Percentiles rank a stretch among this genome's conserved stretches.
phyloP scores from a whole-genome alignment of 768 basidiomycete species.

The Cystobasidium tubakii region DNA sequence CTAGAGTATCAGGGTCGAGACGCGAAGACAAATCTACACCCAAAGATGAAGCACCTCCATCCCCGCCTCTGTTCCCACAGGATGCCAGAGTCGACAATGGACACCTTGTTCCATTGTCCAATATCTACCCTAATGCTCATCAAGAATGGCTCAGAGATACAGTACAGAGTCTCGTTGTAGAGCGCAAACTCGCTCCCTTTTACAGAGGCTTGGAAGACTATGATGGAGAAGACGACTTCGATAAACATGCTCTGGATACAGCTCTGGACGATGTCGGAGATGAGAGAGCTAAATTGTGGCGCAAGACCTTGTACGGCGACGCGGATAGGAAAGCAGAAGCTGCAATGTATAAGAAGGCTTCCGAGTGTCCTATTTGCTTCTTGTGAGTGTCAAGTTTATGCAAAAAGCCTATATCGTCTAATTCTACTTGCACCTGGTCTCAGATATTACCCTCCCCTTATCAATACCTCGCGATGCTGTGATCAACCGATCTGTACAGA shows the following conservation, averaged over 20 bases:
- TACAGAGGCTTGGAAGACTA: constrained; percentile 85
- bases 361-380: constrained; percentile 98
- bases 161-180: constrained; percentile 79
- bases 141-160: constrained; percentile 83
- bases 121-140: constrained; percentile 66
- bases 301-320: constrained; percentile 28
- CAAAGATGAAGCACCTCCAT: constrained; percentile 12
- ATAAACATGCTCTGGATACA: constrained; percentile 37
- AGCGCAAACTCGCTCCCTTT: constrained; percentile 86
- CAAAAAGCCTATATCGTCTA: no score
- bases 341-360: constrained; percentile 46
- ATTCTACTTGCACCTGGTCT: constrained; percentile 3
- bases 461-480: constrained; percentile 94
- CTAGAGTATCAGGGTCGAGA: not conserved
- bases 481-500: constrained; percentile 98
- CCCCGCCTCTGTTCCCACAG: constrained; percentile 19
- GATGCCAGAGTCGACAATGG: constrained; percentile 60
- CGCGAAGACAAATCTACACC: not conserved
- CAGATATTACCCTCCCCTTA: constrained; percentile 94
- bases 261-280: constrained; percentile 39
- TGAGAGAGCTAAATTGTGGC: constrained; percentile 42
- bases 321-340: constrained; percentile 44
- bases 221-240: constrained; percentile 53
- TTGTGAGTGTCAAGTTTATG: constrained; percentile 69
- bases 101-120: constrained; percentile 64